A percentile compares a stretch with the other conserved stretches of the same genome.
Conservation (phyloP, 1,284 basidiomycete genomes). For the Cystobasidium pallidum region DNA sequence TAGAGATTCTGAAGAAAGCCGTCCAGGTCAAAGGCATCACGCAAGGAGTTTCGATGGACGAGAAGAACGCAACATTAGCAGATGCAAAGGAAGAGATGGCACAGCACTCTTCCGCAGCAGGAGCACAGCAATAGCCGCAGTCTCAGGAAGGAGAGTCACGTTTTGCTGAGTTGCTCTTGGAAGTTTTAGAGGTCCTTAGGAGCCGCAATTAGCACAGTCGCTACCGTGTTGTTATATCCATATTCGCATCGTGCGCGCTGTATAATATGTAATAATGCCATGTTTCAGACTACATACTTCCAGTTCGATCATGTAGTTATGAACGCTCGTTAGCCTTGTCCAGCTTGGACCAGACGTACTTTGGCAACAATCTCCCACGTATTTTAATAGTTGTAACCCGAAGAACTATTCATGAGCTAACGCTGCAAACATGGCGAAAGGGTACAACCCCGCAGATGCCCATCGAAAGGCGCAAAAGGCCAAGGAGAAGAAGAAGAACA, state of each 20-base stretch:
- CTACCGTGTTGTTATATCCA: neutral
- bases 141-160: neutral
- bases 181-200: too few species aligned
- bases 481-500: conserved; percentile 55
- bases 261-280: neutral
- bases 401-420: neutral
- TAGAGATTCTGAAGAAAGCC: conserved; percentile 32
- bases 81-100: conserved; percentile 21
- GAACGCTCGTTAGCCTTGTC: neutral
- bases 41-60: conserved; percentile 25
- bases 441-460: conserved; percentile 55
- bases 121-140: neutral
- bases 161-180: neutral
- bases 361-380: too few species aligned
- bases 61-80: conserved; percentile 31
- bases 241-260: neutral
- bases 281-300: neutral
- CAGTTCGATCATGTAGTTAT: neutral
- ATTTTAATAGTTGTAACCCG: too few species aligned
- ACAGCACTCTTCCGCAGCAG: neutral
- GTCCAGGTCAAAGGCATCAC: conserved; percentile 27
- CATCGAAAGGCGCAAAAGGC: conserved; percentile 56
- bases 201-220: neutral
- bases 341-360: too few species aligned
- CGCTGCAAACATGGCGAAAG: conserved; percentile 47